phyloP scores from a whole-genome alignment of 768 basidiomycete genomes.

The Tylopilus subfusipes region DNA sequence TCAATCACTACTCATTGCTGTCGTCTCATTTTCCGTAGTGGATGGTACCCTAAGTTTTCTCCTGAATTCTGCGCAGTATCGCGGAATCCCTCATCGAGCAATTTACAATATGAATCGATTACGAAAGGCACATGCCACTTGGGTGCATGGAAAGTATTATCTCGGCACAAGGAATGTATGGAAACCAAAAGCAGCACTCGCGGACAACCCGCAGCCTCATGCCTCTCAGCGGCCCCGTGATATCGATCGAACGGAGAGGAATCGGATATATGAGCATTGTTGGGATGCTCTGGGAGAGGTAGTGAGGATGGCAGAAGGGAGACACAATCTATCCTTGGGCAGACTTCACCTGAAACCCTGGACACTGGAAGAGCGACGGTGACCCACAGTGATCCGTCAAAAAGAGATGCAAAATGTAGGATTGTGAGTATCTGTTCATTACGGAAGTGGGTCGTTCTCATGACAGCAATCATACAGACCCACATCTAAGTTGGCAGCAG shows the following conservation, averaged over 20 bases:
- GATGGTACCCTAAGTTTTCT: slow-evolving; percentile 64
- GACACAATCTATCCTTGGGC: slow-evolving; percentile 48
- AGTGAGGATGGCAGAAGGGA: slow-evolving; percentile 57
- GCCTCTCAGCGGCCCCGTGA: slow-evolving; percentile 9
- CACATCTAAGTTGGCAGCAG: not conserved
- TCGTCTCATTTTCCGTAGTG: slow-evolving; percentile 42
- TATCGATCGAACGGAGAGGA: slow-evolving; percentile 21
- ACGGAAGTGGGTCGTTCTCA: slow-evolving; percentile 1
- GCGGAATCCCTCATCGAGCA: slow-evolving; percentile 58
- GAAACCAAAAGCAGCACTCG: slow-evolving; percentile 36
- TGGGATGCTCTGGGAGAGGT: slow-evolving; percentile 52
- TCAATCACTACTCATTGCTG: not conserved
- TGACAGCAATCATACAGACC: not conserved
- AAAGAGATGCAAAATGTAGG: not conserved
- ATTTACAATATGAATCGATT: slow-evolving; percentile 50
- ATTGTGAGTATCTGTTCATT: slow-evolving; percentile 7
- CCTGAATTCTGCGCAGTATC: slow-evolving; percentile 56
- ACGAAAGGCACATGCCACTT: slow-evolving; percentile 26
- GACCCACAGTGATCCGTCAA: not conserved
- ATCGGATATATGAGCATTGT: slow-evolving; percentile 34
- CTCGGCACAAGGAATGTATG: slow-evolving; percentile 30
- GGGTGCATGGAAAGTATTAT: slow-evolving; percentile 20
- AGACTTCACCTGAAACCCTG: slow-evolving; percentile 35
- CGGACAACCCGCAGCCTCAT: slow-evolving; percentile 21
- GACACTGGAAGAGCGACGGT: slow-evolving; percentile 13